Evolutionary conservation across 129 eudicot genomes (phyloP).

Genomic region (Flaveria bidentis): DNA sequence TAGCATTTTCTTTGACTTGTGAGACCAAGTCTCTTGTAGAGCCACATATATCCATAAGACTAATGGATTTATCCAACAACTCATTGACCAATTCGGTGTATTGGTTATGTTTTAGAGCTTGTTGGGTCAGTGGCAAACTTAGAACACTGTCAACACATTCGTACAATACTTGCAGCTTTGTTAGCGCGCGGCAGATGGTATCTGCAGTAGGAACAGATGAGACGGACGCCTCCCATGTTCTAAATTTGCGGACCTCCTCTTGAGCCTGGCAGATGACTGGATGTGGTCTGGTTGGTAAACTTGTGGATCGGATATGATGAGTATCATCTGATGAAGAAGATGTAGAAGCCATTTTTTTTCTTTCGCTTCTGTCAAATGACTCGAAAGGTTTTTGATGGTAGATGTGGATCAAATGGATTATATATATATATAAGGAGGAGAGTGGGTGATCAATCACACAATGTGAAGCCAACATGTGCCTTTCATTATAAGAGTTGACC

Average conservation of each 20-base stretch:
- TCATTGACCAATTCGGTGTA: slow-evolving; percentile 35
- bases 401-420: slow-evolving; percentile 12
- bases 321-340: slow-evolving; percentile 25
- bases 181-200: slow-evolving; percentile 39
- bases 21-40: slow-evolving; percentile 41
- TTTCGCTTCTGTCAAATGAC: slow-evolving; percentile 1
- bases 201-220: slow-evolving; percentile 45
- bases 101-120: slow-evolving; percentile 42
- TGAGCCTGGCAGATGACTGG: slow-evolving; percentile 43
- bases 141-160: slow-evolving; percentile 52
- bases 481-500: slow-evolving; percentile 38
- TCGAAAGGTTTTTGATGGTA: slow-evolving; percentile 24
- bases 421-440: slow-evolving; percentile 33
- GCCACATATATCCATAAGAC: slow-evolving; percentile 50
- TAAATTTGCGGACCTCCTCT: slow-evolving; percentile 46
- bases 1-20: slow-evolving; percentile 38
- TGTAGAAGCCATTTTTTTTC: slow-evolving; percentile 32
- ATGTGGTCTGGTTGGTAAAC: slow-evolving; percentile 55
- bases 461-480: slow-evolving; percentile 44
- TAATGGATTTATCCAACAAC: slow-evolving; percentile 47
- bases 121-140: slow-evolving; percentile 44
- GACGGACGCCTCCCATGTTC: slow-evolving; percentile 40
- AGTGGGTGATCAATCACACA: slow-evolving; percentile 18
- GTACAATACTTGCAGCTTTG: slow-evolving; percentile 47
- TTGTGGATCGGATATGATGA: slow-evolving; percentile 46